Percentiles rank a stretch among this genome's conserved stretches.
Evolutionary conservation across 2,329 filamentous ascomycete genomes (phyloP).

Genomic region (Claviceps purpurea): DNA sequence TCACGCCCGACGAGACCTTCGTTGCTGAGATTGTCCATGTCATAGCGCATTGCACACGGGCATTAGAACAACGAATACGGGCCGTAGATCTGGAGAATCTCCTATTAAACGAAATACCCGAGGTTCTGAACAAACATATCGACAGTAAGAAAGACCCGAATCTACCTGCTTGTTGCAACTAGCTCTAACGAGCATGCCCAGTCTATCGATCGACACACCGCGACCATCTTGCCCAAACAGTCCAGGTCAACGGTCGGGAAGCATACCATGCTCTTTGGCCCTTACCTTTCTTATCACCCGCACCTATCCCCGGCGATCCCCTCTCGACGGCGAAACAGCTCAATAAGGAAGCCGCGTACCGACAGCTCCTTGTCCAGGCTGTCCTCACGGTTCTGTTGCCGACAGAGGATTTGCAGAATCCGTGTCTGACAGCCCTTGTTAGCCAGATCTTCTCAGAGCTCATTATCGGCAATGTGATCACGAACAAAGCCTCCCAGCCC

Average conservation of each 20-base stretch:
- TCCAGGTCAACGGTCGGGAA: constrained; percentile 48
- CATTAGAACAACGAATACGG: constrained; percentile 72
- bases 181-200: constrained; percentile 20
- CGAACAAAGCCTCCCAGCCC: constrained; percentile 69
- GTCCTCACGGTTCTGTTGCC: constrained; percentile 74
- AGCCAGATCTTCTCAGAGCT: constrained; percentile 82
- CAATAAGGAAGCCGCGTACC: constrained; percentile 70
- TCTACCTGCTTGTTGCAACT: not conserved
- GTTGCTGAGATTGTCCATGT: constrained; percentile 79
- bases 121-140: constrained; percentile 67
- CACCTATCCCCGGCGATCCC: constrained; percentile 45
- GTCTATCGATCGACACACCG: constrained; percentile 60
- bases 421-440: constrained; percentile 69
- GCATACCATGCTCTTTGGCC: constrained; percentile 78
- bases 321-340: constrained; percentile 45
- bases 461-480: constrained; percentile 70
- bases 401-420: constrained; percentile 83
- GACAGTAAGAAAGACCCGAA: constrained; percentile 40
- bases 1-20: constrained; percentile 82
- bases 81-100: constrained; percentile 73
- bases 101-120: constrained; percentile 76
- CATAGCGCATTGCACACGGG: constrained; percentile 82
- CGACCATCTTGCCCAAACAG: constrained; percentile 41
- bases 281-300: constrained; percentile 65
- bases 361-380: constrained; percentile 75